Evolutionary conservation across 352 stramenopile genomes (phyloP), one percentile per base, ranked within the genome.

Genomic region (Globisporangium orthogonon): DNA sequence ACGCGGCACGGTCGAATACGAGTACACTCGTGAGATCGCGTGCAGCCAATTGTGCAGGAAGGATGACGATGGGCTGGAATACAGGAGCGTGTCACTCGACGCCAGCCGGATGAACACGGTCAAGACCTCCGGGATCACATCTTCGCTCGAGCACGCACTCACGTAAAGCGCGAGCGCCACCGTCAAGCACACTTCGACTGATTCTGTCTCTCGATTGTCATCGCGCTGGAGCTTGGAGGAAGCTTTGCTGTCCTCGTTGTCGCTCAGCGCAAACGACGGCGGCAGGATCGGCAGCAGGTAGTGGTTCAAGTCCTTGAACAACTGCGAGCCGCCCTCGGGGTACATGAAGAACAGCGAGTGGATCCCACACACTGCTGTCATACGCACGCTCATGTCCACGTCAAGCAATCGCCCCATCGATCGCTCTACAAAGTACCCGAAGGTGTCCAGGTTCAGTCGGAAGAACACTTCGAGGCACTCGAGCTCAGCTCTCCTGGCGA

Each of bases 301-400:
- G n/a, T 69, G 43, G 23, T 67, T 75, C 39, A 82, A 61, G 63
- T 91, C 70, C n/a, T 65, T 66, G 62, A 82, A 87, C 14, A 91
- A 66, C 58, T 73, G 62, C 30, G 66, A 48, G 9, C 73, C 63
- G 17, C 84, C 86, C 52, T 93, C 81, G 17, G 79, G 78, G 61
- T 88, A 93, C 83, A 92, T 95, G 56, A 77, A 87, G 54, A 86
- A 87, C 18, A 93, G 30, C 5, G 83, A 82, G 54, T 91, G 82
- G 43, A 89, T 69, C 14, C 73, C 62, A 45, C 59, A 62, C 10
- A 76, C 67, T 7, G 80, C 71, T 7, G 70, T 56, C 6, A 75
- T 50, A 28, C 85, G 86, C 4, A 95, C 86, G 30, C 59, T 63
- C 11, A 78, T 60, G 41, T 87, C 82, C 2, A 56, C 51, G 46